Evolutionary conservation across 2,329 filamentous ascomycete species (phyloP).

Genomic region (Colletotrichum karsti): DNA sequence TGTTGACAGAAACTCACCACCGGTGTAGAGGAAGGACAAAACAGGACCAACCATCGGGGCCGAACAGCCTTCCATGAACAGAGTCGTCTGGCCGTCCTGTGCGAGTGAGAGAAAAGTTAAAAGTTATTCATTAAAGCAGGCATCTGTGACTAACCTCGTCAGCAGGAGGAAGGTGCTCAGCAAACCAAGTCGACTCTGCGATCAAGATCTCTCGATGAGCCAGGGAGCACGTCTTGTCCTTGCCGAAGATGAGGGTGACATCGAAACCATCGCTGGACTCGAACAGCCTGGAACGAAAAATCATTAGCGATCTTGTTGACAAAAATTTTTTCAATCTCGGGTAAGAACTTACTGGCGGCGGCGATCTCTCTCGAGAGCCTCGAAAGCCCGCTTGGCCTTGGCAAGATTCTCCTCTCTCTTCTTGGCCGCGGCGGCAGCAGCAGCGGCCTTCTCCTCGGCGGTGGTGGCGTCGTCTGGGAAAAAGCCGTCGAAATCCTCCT

Average conservation of each 20-base stretch:
- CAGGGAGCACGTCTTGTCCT: neutral
- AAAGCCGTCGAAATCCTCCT: neutral
- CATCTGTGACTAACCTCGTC: slow-evolving; percentile 39
- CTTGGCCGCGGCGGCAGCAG: neutral
- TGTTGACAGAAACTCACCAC: slow-evolving; percentile 34
- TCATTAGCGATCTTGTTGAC: neutral
- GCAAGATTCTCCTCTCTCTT: neutral
- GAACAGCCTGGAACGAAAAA: neutral
- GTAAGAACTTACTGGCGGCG: neutral
- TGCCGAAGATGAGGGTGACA: slow-evolving; percentile 4
- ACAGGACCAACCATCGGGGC: slow-evolving; percentile 28
- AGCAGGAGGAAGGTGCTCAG: slow-evolving; percentile 39
- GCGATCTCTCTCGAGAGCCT: neutral
- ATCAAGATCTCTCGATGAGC: slow-evolving; percentile 43
- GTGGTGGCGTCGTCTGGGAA: neutral
- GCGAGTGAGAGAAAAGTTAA: neutral
- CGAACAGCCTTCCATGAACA: neutral
- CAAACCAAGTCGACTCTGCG: slow-evolving; percentile 43
- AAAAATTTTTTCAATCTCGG: neutral
- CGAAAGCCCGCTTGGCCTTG: neutral
- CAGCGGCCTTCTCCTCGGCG: neutral
- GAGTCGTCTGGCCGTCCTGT: slow-evolving; percentile 38
- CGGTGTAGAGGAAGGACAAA: slow-evolving; percentile 45
- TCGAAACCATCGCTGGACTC: neutral
- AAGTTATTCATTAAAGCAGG: no score